Percentiles rank a stretch among this genome's conserved stretches.
Conservation (phyloP, 805 yeast genomes). For the Hemisphaericaspora nanyangensis region DNA sequence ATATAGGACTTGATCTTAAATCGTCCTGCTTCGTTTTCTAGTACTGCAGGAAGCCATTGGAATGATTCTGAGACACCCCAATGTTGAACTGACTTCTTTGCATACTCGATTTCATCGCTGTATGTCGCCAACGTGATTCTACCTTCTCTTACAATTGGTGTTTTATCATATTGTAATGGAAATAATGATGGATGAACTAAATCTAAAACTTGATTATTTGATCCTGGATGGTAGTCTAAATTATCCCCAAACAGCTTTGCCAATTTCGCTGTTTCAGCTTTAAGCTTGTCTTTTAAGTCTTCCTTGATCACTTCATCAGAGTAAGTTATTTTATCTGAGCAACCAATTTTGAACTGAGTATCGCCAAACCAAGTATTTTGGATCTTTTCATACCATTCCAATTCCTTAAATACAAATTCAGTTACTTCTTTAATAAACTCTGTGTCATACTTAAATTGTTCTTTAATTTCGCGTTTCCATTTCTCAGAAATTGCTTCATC, state of each 20-base stretch:
- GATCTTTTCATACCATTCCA: slow-evolving; percentile 23
- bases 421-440: slow-evolving; percentile 16
- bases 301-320: slow-evolving; percentile 16
- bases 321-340: slow-evolving; percentile 18
- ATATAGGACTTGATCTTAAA: slow-evolving; percentile 30
- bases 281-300: slow-evolving; percentile 10
- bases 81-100: slow-evolving; percentile 10
- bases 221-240: slow-evolving; percentile 35
- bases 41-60: slow-evolving; percentile 37
- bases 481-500: slow-evolving; percentile 12
- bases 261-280: slow-evolving; percentile 11
- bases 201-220: slow-evolving; percentile 33
- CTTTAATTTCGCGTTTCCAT: slow-evolving; percentile 17
- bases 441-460: slow-evolving; percentile 11
- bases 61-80: slow-evolving; percentile 20
- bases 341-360: slow-evolving; percentile 13
- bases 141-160: slow-evolving; percentile 14
- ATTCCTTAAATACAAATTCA: slow-evolving; percentile 24
- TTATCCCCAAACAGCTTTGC: slow-evolving; percentile 11
- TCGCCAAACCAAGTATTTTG: slow-evolving; percentile 5
- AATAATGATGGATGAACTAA: slow-evolving; percentile 41
- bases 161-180: slow-evolving; percentile 27
- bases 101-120: slow-evolving; percentile 7
- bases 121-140: slow-evolving; percentile 10
- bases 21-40: slow-evolving; percentile 10